Base-by-base conservation (phyloP, 228 moss, liverwort and hornwort species). In the Sphagnum fallax region DNA sequence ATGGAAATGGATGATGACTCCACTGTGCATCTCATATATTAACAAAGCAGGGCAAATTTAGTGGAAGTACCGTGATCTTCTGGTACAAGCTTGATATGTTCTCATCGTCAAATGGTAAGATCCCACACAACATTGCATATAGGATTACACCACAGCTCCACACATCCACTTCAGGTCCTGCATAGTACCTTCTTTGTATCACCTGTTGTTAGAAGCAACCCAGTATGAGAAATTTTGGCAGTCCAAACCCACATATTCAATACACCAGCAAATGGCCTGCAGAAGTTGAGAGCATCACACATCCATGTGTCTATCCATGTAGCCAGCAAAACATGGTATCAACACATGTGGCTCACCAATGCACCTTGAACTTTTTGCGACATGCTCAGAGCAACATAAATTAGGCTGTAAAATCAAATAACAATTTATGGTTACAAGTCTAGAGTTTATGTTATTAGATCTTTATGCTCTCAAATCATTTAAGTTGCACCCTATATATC, bases 71-170 rank as follows among this genome's bases (percentile, higher is more conserved):
- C 83, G 87, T 89, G 59, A 93, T 93, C 67, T 89, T 93, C 49
- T 90, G 87, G 66, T 87, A 90, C 6, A 93, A 77, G 71, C 82
- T 90, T 48, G 90, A 88, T 10, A 90, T 93, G 51, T 90, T 90
- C 68, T 90, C 90, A 74, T 93, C 93, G 67, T 93, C 93, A 62
- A 93, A 93, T 58, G 93, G 93, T 49, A 93, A 75, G 69, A 85
- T 89, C 72, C 93, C 93, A 79, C 93, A 93, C 65, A 93, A 73
- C 81, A 93, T 91, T 49, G 93, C 93, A 59, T 93, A 93, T 15
- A 93, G 66, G 64, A 93, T 93, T 16, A 93, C 89, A 69, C 93
- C 93, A 68, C 93, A 93, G 71, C 93, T 93, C 93, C 91, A 93
- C 49, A 93, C 91, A 69, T 93, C 91, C 64, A 90, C 91, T 77